Evolutionary conservation across 345 rosid genomes (phyloP), one percentile per base, ranked within the genome.

Genomic region (Eucalyptus brandiana): DNA sequence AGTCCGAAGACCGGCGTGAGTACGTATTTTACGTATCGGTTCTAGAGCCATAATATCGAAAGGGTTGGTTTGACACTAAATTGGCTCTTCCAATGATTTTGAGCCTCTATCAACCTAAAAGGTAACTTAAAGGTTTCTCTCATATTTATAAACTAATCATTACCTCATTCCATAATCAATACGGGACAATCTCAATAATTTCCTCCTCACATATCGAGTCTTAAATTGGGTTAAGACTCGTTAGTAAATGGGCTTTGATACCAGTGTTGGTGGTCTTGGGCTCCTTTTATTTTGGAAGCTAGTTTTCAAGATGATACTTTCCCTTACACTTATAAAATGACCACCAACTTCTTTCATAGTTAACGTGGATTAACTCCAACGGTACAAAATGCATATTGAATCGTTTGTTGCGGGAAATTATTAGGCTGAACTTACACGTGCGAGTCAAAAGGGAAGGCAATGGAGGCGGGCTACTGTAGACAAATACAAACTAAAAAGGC

Each of bases 151-250:
- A 53, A 21, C 62, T 9, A 24, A 56, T 24, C 6, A 24, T 6
- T 1, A 9, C 0, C 13, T 13, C 6, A 0, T 56, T 24, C 3
- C 28, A 9, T 10, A 24, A 56, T 56, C 62, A 1, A 56, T 56
- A 24, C 0, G 6, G 1, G 30, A 3, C 62, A 26, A 24, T 4
- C 62, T 56, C 30, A 10, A 24, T 5, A 56, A 56, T 56, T 56
- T 56, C 6, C 2, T 56, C 12, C 2, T 24, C 30, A 56, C 62
- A 10, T 5, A 56, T 56, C 2, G 30, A 56, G 62, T 5, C 30
- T 11, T 56, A 5, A 56, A 2, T 10, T 56, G 6, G 9, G 24
- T 53, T 21, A 19, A 19, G 24, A 19, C 24, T 21, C 18, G 9
- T 19, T 53, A 53, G 9, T 53, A 19, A 53, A 7, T 18, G 19